phyloP scores from a whole-genome alignment of 768 basidiomycete genomes.

The Mrakia hoshinonis region DNA sequence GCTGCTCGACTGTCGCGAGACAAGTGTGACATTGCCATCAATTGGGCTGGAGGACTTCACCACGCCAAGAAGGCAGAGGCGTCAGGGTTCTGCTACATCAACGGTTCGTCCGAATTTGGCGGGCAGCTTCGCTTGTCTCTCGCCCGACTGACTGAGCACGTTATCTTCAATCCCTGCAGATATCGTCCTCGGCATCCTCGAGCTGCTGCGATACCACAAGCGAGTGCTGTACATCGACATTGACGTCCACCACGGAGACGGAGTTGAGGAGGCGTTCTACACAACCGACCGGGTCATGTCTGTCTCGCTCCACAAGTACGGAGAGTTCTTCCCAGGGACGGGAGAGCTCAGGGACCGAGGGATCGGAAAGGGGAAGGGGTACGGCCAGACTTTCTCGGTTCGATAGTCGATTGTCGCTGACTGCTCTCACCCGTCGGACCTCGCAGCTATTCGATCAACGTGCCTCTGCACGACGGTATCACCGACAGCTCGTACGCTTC shows the following conservation, averaged over 20 bases:
- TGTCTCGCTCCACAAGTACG: slow-evolving; percentile 95
- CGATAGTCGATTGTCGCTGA: background rate
- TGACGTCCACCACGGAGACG: slow-evolving; percentile 97
- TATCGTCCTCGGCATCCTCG: slow-evolving; percentile 92
- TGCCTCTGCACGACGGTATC: slow-evolving; percentile 88
- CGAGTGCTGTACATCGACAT: slow-evolving; percentile 97
- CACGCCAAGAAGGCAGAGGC: slow-evolving; percentile 99
- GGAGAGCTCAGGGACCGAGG: slow-evolving; percentile 93
- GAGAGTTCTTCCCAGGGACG: slow-evolving; percentile 97
- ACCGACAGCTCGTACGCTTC: slow-evolving; percentile 89
- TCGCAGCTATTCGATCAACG: slow-evolving; percentile 74
- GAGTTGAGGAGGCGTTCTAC: slow-evolving; percentile 98
- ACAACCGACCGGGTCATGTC: slow-evolving; percentile 99
- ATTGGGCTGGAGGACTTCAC: slow-evolving; percentile 98
- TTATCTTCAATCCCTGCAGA: slow-evolving; percentile 49
- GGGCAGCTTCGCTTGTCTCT: background rate
- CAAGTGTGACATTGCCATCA: slow-evolving; percentile 97
- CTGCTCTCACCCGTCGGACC: background rate
- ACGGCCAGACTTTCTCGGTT: slow-evolving; percentile 21
- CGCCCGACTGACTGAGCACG: background rate
- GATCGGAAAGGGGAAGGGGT: slow-evolving; percentile 77
- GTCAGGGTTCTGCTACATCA: slow-evolving; percentile 97
- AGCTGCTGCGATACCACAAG: slow-evolving; percentile 83
- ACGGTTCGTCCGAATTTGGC: slow-evolving; percentile 55
- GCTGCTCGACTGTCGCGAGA: slow-evolving; percentile 88